phyloP scores from a whole-genome alignment of 495 filamentous ascomycete genomes.

The Podospora bellae-mahoneyi region DNA sequence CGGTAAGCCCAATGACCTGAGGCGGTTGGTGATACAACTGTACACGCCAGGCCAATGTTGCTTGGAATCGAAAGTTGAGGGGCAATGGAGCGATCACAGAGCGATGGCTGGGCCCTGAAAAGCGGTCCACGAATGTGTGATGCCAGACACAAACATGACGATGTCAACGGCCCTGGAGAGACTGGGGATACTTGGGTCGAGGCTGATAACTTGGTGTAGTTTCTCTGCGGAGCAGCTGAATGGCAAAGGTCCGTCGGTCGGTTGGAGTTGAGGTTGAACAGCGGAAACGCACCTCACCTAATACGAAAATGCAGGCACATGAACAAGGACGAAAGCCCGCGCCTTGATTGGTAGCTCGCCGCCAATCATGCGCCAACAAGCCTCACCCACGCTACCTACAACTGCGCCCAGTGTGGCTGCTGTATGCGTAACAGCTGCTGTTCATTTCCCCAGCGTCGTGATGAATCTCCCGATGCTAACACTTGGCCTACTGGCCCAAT shows the following conservation, averaged over 20 bases:
- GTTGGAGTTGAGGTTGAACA: background rate
- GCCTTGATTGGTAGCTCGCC: slow-evolving; percentile 1
- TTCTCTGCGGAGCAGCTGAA: background rate
- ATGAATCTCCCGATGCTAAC: too few species aligned
- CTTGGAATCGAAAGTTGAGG: background rate
- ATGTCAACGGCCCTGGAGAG: background rate
- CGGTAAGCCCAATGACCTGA: background rate
- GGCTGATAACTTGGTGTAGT: background rate
- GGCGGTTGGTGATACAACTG: background rate
- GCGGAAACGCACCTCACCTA: background rate
- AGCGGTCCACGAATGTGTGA: background rate
- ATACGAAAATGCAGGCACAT: background rate
- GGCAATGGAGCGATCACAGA: background rate
- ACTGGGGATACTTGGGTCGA: background rate
- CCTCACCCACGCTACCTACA: background rate
- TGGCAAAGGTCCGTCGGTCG: background rate
- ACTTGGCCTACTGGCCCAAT: too few species aligned
- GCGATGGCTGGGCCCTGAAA: background rate
- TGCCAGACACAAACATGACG: background rate
- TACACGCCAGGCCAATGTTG: background rate
- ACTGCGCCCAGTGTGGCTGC: background rate
- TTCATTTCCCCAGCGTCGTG: too few species aligned
- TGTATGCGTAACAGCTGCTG: background rate
- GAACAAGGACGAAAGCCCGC: background rate
- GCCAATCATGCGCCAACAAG: background rate